Percentiles rank a stretch among this genome's conserved stretches.
Conservation (phyloP, 2,329 filamentous ascomycete genomes). For the Hypoxylon sp. region DNA sequence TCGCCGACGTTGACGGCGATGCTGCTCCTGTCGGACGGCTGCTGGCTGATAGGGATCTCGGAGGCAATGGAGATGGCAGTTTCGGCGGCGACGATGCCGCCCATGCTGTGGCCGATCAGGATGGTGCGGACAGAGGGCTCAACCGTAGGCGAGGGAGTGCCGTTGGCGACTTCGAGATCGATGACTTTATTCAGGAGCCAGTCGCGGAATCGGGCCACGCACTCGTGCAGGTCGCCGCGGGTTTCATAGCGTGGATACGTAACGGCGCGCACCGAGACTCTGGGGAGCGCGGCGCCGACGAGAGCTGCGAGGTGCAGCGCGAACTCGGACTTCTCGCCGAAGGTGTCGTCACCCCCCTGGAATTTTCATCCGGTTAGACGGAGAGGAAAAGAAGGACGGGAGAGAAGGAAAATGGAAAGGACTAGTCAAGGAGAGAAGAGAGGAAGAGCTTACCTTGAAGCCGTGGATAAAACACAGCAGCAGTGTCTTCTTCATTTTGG, state of each 20-base stretch:
- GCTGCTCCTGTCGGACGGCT: conserved; percentile 43
- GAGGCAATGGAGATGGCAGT: conserved; percentile 80
- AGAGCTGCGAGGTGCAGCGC: conserved; percentile 78
- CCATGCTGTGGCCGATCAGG: conserved; percentile 65
- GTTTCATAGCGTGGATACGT: conserved; percentile 89
- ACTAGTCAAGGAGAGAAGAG: conserved; percentile 53
- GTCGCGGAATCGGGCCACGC: conserved; percentile 80
- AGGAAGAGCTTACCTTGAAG: conserved; percentile 72
- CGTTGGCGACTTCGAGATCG: conserved; percentile 88
- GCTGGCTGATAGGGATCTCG: conserved; percentile 64
- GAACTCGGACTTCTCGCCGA: conserved; percentile 75
- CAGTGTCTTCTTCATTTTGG: conserved; percentile 81
- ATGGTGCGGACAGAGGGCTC: conserved; percentile 54
- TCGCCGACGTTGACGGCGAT: conserved; percentile 52
- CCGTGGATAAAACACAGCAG: conserved; percentile 89
- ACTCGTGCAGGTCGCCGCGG: conserved; percentile 80
- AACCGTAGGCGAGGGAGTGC: conserved; percentile 56
- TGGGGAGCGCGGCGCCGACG: conserved; percentile 76
- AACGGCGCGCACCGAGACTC: conserved; percentile 75
- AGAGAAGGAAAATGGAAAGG: conserved; percentile 27
- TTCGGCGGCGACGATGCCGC: conserved; percentile 94
- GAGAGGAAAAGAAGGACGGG: conserved; percentile 1
- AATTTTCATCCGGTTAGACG: background rate
- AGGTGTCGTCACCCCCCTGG: conserved; percentile 83
- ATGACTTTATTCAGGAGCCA: conserved; percentile 95